These are phyloP conservation scores for Microthlaspi erraticum DNA, from an alignment of 345 rosid species.

Conservation along the genomic window DNA sequence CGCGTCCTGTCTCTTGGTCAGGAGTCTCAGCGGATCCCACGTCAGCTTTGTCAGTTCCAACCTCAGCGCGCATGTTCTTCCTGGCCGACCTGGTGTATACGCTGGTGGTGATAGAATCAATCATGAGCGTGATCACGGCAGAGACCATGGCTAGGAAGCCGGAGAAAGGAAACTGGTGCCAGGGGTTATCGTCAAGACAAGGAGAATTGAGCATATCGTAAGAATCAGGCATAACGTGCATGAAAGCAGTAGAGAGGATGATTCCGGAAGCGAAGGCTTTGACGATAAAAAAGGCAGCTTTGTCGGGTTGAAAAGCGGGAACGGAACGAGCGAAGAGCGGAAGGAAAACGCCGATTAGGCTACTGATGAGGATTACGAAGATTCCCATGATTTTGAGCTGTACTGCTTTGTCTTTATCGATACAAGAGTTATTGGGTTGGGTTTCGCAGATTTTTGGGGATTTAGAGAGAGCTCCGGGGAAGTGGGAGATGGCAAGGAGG, in stretches of 20 bases:
- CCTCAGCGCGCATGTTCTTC: not conserved
- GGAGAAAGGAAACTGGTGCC: conserved; percentile 57
- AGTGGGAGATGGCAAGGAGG: conserved; percentile 27
- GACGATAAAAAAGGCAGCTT: conserved; percentile 49
- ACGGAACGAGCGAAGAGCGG: conserved; percentile 53
- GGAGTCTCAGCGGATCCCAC: conserved; percentile 19
- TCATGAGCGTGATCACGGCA: conserved; percentile 53
- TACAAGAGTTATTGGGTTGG: conserved; percentile 43
- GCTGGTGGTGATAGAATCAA: conserved; percentile 55
- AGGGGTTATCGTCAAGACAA: conserved; percentile 51
- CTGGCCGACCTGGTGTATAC: conserved; percentile 37
- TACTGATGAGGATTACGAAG: conserved; percentile 53
- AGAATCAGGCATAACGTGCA: conserved; percentile 63
- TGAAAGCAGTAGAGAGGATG: conserved; percentile 57
- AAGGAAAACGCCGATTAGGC: conserved; percentile 55
- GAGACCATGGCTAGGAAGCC: conserved; percentile 60
- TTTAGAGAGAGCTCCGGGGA: conserved; percentile 37
- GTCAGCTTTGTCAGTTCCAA: not conserved
- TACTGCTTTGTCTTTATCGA: conserved; percentile 34
- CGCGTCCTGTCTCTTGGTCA: conserved; percentile 42
- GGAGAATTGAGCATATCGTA: conserved; percentile 53
- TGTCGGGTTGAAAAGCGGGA: conserved; percentile 52
- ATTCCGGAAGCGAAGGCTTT: conserved; percentile 67
- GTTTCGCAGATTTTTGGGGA: conserved; percentile 31
- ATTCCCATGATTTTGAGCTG: conserved; percentile 52